Conservation (phyloP, 306 rosid genomes). For the Pachyrhizus erosus region DNA sequence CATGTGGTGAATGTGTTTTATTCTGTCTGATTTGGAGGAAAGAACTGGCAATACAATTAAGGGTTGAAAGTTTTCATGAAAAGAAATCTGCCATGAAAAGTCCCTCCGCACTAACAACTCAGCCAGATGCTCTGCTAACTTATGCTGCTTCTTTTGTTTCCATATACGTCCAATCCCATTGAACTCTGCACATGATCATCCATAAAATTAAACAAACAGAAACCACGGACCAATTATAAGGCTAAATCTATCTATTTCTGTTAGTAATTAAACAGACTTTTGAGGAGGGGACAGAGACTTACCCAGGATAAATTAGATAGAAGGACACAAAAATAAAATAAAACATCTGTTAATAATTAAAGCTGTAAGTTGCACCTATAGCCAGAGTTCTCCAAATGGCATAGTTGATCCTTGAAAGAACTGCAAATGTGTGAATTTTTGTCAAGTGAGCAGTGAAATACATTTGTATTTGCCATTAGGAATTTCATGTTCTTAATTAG, state of each 20-base stretch:
- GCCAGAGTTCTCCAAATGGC: slow-evolving; percentile 31
- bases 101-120: slow-evolving; percentile 29
- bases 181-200: slow-evolving; percentile 17
- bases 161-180: background rate
- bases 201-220: background rate
- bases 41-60: slow-evolving; percentile 24
- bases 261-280: background rate
- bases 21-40: slow-evolving; percentile 33
- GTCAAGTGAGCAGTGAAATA: background rate
- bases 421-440: slow-evolving; percentile 26
- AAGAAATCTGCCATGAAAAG: slow-evolving; percentile 34
- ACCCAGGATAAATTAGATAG: background rate
- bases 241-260: background rate
- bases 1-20: slow-evolving; percentile 10
- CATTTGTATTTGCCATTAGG: background rate
- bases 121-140: slow-evolving; percentile 13
- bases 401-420: slow-evolving; percentile 37
- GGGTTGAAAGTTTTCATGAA: slow-evolving; percentile 17
- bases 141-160: slow-evolving; percentile 19
- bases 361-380: slow-evolving; percentile 26
- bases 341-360: background rate
- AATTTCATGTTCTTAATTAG: background rate
- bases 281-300: background rate
- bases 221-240: background rate
- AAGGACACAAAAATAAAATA: background rate